Base-by-base conservation (phyloP, 345 rosid species). In the Citrus maxima region DNA sequence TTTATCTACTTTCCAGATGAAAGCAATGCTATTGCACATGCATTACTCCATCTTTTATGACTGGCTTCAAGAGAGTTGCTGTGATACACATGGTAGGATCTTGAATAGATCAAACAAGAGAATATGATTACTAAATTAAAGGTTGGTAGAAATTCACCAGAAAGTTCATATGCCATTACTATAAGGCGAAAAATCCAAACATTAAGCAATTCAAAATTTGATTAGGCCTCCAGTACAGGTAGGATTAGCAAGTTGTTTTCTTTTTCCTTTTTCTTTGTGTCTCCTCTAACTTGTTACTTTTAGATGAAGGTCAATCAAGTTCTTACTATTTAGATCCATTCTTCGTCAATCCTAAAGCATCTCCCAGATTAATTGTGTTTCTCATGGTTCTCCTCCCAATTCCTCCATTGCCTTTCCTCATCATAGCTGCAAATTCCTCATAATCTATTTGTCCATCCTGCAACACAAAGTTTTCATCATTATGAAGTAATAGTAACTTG, bases 381-480 rank as follows among this genome's bases (percentile, higher is more conserved):
- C 92, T 89, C 94, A 89, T 85, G 54, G 87, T 81, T 86, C 92
- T 88, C 83, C 94, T 86, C 59, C 92, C 89, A 64, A 88, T 79
- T 35, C 87, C 91, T 37, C 91, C 92, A 56, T 90, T 90, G 72
- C 92, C 95, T 83, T 82, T 90, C 87, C 90, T 84, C 95, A 91
- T 91, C 95, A 91, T 91, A 10, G 93, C 92, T 18, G 88, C 91
- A 85, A 91, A 91, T 70, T 91, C 95, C 42, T 84, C 92, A 77
- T 91, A 91, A 78, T 90, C 91, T 78, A 91, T 91, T 79, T 86
- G 89, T 28, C 95, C 95, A 86, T 91, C 95, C 95, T 91, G 86
- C 82, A 76, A 61, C 37, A 25, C 75, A 69, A 68, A 30, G 10
- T 30, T 70, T 55, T 6, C 37, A 10, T 65, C 10, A 49, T n/a